Base-by-base conservation (phyloP, 129 eudicot genomes). In the Gnaphalium uliginosum region DNA sequence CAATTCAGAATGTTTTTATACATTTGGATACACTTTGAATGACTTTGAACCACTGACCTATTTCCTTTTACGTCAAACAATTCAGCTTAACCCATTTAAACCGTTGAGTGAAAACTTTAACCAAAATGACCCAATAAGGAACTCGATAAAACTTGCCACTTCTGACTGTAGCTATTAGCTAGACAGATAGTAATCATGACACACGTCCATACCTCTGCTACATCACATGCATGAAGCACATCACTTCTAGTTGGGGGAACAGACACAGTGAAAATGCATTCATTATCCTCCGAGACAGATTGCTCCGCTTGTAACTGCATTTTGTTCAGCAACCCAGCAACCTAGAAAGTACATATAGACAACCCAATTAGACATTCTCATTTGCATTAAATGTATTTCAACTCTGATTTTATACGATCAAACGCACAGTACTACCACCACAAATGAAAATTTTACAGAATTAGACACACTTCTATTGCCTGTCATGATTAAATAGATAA, bases 221-320 rank as follows among this genome's bases (percentile, higher is more conserved):
- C 90, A 82, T 94, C 98, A 85, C 98, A 91, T 50, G 97, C 86
- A 86, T 94, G 97, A 83, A 90, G 96, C 76, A 94, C 81, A 76
- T 94, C 97, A 83, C 98, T 94, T 86, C 98, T 84, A n/a, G 97
- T 94, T n/a, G 98, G 96, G 76, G 98, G 98, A 66, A 90, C 89
- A 23, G 93, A 82, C 67, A 90, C 89, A 27, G 78, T 84, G 72
- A 94, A 87, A 41, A 64, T 60, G 68, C 82, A 61, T 19, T 77
- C 72, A 2, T 81, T 78, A 71, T 84, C 85, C 69, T 30, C 80
- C 24, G 81, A 71, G 43, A 61, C 81, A 54, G 88, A 78, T 39
- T 78, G 70, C 75, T 84, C 66, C 4, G 89, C 96, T 15, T 84
- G 87, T 59, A 93, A 78, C 64, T 93, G 83, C 83, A 79, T 73